Conservation (phyloP, 192 early-diverging fungal species). For the Coemansia sp. region DNA sequence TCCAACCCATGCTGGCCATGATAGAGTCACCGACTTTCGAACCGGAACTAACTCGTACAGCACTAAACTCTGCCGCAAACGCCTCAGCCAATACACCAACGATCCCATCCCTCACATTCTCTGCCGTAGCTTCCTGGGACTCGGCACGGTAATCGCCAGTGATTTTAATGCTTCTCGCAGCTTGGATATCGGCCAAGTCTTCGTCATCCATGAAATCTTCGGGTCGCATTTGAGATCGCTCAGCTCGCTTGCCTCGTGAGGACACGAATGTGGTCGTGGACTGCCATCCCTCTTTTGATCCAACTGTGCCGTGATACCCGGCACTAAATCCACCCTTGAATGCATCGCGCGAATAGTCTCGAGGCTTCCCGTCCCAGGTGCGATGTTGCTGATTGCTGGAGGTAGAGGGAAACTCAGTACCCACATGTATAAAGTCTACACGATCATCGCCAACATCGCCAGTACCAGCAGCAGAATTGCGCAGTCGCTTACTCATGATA, state of each 20-base stretch:
- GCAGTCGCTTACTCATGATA: slow-evolving; percentile 16
- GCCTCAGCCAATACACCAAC: slow-evolving; percentile 21
- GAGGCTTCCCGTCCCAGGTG: slow-evolving; percentile 69
- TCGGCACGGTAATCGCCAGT: slow-evolving; percentile 4
- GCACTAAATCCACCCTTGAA: slow-evolving; percentile 95
- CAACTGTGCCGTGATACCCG: slow-evolving; percentile 94
- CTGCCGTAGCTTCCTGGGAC: neutral
- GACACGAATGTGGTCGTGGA: slow-evolving; percentile 73
- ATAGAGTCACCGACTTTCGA: slow-evolving; percentile 60
- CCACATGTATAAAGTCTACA: slow-evolving; percentile 41
- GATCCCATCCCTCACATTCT: neutral
- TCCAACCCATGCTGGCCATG: slow-evolving; percentile 85
- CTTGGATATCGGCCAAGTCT: slow-evolving; percentile 67
- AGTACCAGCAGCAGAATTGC: neutral
- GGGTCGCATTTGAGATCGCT: slow-evolving; percentile 48
- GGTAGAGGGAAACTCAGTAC: slow-evolving; percentile 28
- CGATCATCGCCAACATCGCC: slow-evolving; percentile 13
- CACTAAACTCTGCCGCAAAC: slow-evolving; percentile 23
- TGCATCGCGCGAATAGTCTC: slow-evolving; percentile 85
- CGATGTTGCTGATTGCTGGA: slow-evolving; percentile 15
- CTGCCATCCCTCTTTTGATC: slow-evolving; percentile 87
- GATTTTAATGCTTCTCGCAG: slow-evolving; percentile 12
- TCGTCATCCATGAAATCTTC: slow-evolving; percentile 99
- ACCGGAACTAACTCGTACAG: neutral
- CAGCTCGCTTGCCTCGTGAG: slow-evolving; percentile 65